Conservation (phyloP, 2,329 filamentous ascomycete species). For the Penicillium sp. region DNA sequence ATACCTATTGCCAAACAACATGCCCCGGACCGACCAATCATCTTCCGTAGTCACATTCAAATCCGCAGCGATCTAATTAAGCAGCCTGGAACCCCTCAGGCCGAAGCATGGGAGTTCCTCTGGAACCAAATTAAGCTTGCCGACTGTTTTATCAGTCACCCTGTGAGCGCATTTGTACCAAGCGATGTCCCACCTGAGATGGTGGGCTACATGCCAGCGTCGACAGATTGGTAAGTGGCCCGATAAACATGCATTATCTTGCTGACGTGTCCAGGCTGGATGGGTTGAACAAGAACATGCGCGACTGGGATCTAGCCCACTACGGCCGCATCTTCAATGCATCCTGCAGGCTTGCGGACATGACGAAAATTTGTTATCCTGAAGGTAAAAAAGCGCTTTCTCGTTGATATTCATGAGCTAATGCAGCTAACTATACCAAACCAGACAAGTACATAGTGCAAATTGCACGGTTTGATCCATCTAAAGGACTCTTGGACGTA, state of each 20-base stretch:
- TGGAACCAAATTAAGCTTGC: constrained; percentile 70
- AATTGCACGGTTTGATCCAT: constrained; percentile 78
- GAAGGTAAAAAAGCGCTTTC: constrained; percentile 26
- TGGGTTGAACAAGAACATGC: constrained; percentile 74
- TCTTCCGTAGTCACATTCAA: constrained; percentile 83
- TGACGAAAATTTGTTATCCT: constrained; percentile 40
- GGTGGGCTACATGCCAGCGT: constrained; percentile 75
- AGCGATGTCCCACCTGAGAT: constrained; percentile 64
- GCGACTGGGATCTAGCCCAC: constrained; percentile 69
- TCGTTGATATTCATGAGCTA: not conserved
- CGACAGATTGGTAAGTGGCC: constrained; percentile 68
- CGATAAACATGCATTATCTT: not conserved
- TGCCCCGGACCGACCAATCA: constrained; percentile 72
- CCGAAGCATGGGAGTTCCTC: constrained; percentile 73
- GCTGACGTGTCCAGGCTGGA: constrained; percentile 59
- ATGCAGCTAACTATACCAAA: constrained; percentile 29
- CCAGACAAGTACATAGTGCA: constrained; percentile 73
- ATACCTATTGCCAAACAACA: constrained; percentile 72
- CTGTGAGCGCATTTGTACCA: constrained; percentile 74
- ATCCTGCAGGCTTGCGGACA: constrained; percentile 59
- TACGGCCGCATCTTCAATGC: constrained; percentile 74
- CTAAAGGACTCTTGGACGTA: constrained; percentile 78
- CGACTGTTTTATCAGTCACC: constrained; percentile 81
- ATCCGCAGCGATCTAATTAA: constrained; percentile 73
- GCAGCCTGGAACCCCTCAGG: constrained; percentile 64